A percentile compares a stretch with the other conserved stretches of the same genome.
These are phyloP conservation scores for Xylaria sp. DNA, from an alignment of 2,329 filamentous ascomycete genomes.

Conservation along the genomic window DNA sequence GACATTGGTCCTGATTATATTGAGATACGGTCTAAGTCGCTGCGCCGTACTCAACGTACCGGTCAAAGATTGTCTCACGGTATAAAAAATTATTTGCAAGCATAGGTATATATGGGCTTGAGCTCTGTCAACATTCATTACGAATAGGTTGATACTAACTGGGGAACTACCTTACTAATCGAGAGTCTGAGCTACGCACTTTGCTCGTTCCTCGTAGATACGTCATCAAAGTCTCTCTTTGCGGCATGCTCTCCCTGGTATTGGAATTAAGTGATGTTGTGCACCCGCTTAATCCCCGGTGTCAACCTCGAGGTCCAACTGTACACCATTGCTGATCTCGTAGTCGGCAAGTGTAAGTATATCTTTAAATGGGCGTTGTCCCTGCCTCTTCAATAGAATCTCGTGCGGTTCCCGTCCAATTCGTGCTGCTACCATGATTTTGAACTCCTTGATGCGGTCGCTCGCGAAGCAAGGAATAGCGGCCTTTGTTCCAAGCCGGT, in stretches of 20 bases:
- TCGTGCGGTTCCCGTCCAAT: conserved; percentile 91
- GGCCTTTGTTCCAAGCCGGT: conserved; percentile 94
- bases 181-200: neutral
- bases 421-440: conserved; percentile 87
- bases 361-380: conserved; percentile 94
- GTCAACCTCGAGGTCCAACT: conserved; percentile 70
- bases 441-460: conserved; percentile 87
- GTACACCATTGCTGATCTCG: conserved; percentile 90
- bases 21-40: too few relatives aligned
- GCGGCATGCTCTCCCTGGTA: neutral
- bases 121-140: conserved; percentile 26
- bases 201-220: neutral
- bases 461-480: conserved; percentile 88
- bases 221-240: neutral
- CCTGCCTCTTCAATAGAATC: conserved; percentile 91
- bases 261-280: neutral
- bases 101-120: conserved; percentile 15
- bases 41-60: too few relatives aligned
- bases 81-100: neutral
- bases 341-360: conserved; percentile 89
- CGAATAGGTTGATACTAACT: conserved; percentile 11
- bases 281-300: conserved; percentile 63
- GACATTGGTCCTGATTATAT: neutral
- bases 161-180: conserved; percentile 33
- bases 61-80: too few relatives aligned